Evolutionary conservation across 441 rosid genomes (phyloP), one percentile per base, ranked within the genome.

Genomic region (Gossypium aridum): DNA sequence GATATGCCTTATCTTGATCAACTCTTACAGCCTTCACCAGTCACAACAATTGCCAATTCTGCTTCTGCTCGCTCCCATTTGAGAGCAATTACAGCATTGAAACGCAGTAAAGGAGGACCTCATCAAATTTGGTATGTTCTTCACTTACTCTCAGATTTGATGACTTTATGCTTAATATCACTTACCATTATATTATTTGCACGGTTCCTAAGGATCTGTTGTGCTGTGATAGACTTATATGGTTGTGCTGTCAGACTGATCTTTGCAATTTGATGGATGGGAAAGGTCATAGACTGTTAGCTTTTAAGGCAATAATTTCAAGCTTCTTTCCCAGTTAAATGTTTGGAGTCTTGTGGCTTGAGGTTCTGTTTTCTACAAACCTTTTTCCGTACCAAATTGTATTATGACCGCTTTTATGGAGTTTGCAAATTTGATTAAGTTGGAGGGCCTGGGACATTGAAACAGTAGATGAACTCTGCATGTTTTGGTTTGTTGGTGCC

Each of bases 1-100:
- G 96, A 92, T 81, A 88, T 91, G 98, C 99, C 99, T 62, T 94
- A 86, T 81, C 93, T 94, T 74, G 97, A 92, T 84, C 98, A 96
- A 82, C 83, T 96, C 75, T 80, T 91, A 87, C 98, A 96, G 90
- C 98, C 97, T 73, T 90, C 95, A 75, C 85, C 95, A 49, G 91
- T 87, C 77, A 86, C 96, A 19, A 87, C 89, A 74, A 82, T 92
- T 83, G 85, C 91, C 73, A 87, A 89, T 84, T 87, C 96, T 59
- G 89, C 87, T 61, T 91, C 96, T 72, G 89, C 93, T 70, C 90
- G 83, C 76, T 80, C 92, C 77, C 98, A 96, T 80, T 81, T 96
- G 83, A 89, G 86, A 83, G 94, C 98, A 51, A 85, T 96, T 82
- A 94, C 98, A 77, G 89, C 95, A 78, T 87, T 92, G 70, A 94